Evolutionary conservation across 768 basidiomycete genomes (phyloP).

Genomic region (Russula foetens): DNA sequence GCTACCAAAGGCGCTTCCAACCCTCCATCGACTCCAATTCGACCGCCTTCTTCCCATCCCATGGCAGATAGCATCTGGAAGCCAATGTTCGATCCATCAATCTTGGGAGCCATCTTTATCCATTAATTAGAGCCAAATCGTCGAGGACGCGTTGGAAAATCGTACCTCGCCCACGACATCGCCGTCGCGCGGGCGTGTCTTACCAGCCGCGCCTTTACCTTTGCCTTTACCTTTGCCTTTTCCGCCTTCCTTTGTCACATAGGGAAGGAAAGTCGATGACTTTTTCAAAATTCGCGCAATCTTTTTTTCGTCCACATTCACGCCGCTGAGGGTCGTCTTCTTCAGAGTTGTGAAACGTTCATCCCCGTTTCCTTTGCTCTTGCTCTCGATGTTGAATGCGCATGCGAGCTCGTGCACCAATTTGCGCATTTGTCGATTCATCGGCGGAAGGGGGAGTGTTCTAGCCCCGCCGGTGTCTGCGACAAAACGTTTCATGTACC

Average conservation of each 20-base stretch:
- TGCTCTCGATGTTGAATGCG: constrained; percentile 70
- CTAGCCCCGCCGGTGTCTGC: constrained; percentile 40
- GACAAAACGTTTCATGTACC: constrained; percentile 63
- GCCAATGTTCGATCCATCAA: constrained; percentile 73
- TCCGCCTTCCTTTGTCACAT: constrained; percentile 25
- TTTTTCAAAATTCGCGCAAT: constrained; percentile 37
- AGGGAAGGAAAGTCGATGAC: not conserved
- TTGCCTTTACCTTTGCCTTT: constrained; percentile 23
- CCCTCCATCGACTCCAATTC: constrained; percentile 55
- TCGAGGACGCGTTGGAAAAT: not conserved
- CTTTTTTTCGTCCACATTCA: constrained; percentile 51
- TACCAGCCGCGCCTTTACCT: constrained; percentile 22
- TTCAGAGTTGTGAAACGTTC: constrained; percentile 67
- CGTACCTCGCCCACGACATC: constrained; percentile 79
- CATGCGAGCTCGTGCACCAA: constrained; percentile 72
- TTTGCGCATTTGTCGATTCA: constrained; percentile 63
- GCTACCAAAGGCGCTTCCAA: constrained; percentile 73
- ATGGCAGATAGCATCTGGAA: constrained; percentile 82
- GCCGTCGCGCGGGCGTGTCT: constrained; percentile 56
- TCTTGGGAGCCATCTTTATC: constrained; percentile 66
- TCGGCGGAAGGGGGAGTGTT: constrained; percentile 69
- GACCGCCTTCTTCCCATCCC: constrained; percentile 84
- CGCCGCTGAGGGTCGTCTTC: constrained; percentile 56
- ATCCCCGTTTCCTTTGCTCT: constrained; percentile 64
- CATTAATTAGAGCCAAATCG: not conserved